Evolutionary conservation across 1,139 yeast genomes (phyloP).

Genomic region (Candida neerlandica): DNA sequence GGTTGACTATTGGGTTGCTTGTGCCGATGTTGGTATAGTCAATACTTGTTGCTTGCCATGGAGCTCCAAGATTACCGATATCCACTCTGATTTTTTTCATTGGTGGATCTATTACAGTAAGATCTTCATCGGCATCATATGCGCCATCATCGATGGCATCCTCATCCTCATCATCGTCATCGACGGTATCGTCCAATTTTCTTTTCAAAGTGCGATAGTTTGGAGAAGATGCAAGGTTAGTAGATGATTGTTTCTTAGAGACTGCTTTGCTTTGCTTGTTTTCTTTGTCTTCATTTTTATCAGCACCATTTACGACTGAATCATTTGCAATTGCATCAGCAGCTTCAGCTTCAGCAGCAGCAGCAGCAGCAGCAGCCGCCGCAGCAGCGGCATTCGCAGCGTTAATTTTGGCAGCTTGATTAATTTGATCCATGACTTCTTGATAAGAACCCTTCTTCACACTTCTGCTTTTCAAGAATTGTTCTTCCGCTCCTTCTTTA

Average conservation of each 20-base stretch:
- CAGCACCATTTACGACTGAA: neutral
- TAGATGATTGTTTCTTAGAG: slow-evolving; percentile 17
- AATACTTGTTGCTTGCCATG: slow-evolving; percentile 10
- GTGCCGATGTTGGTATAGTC: slow-evolving; percentile 2
- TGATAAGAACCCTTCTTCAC: slow-evolving; percentile 49
- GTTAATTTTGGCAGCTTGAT: slow-evolving; percentile 18
- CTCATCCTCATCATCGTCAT: slow-evolving; percentile 20
- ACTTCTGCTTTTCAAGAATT: slow-evolving; percentile 68
- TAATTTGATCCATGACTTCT: slow-evolving; percentile 49
- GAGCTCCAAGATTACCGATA: slow-evolving; percentile 3
- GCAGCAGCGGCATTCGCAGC: slow-evolving; percentile 12
- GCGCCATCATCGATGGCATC: slow-evolving; percentile 20
- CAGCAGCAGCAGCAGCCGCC: neutral
- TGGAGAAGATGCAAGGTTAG: slow-evolving; percentile 39
- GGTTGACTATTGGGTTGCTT: neutral
- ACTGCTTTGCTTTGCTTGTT: slow-evolving; percentile 1
- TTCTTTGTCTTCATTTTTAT: neutral
- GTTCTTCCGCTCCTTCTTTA: slow-evolving; percentile 78
- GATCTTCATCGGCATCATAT: slow-evolving; percentile 15
- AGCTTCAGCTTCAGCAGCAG: neutral
- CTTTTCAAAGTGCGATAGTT: slow-evolving; percentile 18
- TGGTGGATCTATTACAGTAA: slow-evolving; percentile 19
- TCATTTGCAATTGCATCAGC: no score
- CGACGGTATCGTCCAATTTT: slow-evolving; percentile 11
- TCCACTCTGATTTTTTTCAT: slow-evolving; percentile 17